Evolutionary conservation across 1,284 basidiomycete species (phyloP), one percentile per base, ranked within the genome.

Genomic region (Puccinia polysora): DNA sequence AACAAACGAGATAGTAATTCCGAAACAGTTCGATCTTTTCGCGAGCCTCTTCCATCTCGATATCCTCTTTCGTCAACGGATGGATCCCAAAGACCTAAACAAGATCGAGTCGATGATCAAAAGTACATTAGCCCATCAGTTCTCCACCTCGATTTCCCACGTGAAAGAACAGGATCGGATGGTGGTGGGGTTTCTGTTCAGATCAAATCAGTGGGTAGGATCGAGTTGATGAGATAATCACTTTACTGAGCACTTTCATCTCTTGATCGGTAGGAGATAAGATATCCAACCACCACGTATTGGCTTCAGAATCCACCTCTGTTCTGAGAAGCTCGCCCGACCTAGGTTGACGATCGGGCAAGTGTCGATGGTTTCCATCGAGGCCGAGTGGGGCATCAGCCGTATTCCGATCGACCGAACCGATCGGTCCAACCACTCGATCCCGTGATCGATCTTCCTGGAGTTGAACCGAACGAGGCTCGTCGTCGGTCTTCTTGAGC

Each of bases 21-120:
- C 94, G 85, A 85, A 98, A 98, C 20, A 99, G 85, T 80, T 99
- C 96, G 77, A 99, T 99, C 84, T 98, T 99, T 82, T 99, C 96
- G 77, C 96, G 90, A 45, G 94, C 91, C 82, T 98, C 96, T 81
- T 98, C 95, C 88, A 97, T 97, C 77, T 93, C 87, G 78, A 99
- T 98, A 83, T 99, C 96, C 83, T 99, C 96, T 15, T 94, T 96
- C 4, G 96, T 99, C 75, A 99, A 84, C 2, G 96, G 96, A 82
- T 99, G 96, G 78, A 99, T 97, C 15, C 86, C 86, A 81, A 97
- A 98, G 14, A 94, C 92, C 91, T 94, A 76, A n/a, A n/a, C n/a
- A n/a, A n/a, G n/a, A n/a, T n/a, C n/a, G n/a, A n/a, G n/a, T n/a
- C n/a, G n/a, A n/a, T n/a, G n/a, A n/a, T n/a, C n/a, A n/a, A n/a